These are phyloP conservation scores for Chlamydomonas incerta DNA, from an alignment of 139 green algal genomes.

Conservation along the genomic window DNA sequence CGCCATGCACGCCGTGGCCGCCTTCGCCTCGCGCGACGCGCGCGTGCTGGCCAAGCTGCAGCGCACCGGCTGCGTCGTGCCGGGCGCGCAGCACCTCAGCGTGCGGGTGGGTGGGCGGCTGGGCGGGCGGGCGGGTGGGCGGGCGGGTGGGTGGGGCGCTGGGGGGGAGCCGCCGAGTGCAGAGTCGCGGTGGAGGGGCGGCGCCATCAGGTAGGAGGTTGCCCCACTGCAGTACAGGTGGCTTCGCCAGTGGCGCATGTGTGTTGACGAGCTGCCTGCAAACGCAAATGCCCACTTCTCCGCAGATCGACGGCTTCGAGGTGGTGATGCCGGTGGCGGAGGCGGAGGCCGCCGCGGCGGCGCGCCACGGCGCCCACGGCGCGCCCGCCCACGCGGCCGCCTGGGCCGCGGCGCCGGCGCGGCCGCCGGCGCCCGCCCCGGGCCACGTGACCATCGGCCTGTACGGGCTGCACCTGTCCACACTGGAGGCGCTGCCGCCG, in stretches of 20 bases:
- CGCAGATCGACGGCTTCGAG: constrained; percentile 18
- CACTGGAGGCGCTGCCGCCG: background rate
- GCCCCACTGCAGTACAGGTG: too few relatives aligned
- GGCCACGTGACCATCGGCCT: constrained; percentile 6
- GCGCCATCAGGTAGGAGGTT: too few relatives aligned
- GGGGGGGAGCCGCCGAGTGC: too few relatives aligned
- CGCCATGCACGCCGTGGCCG: constrained; percentile 22
- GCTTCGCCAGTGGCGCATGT: too few relatives aligned
- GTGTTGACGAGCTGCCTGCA: too few relatives aligned
- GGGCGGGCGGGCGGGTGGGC: too few relatives aligned
- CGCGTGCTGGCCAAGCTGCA: constrained; percentile 43
- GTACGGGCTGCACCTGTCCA: background rate
- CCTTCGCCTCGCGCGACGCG: background rate
- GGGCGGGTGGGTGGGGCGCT: too few relatives aligned
- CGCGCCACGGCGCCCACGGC: too few relatives aligned
- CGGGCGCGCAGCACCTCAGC: background rate
- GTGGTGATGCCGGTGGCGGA: constrained; percentile 32
- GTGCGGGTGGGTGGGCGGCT: background rate
- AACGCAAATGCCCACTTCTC: too few relatives aligned
- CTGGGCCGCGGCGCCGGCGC: background rate
- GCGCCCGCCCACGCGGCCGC: too few relatives aligned
- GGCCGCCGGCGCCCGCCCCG: background rate
- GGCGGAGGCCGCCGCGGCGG: background rate
- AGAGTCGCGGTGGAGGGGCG: too few relatives aligned
- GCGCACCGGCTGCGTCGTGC: constrained; percentile 13